A percentile compares a stretch with the other conserved stretches of the same genome.
phyloP scores from a whole-genome alignment of 495 filamentous ascomycete genomes.

The Podospora conica region DNA sequence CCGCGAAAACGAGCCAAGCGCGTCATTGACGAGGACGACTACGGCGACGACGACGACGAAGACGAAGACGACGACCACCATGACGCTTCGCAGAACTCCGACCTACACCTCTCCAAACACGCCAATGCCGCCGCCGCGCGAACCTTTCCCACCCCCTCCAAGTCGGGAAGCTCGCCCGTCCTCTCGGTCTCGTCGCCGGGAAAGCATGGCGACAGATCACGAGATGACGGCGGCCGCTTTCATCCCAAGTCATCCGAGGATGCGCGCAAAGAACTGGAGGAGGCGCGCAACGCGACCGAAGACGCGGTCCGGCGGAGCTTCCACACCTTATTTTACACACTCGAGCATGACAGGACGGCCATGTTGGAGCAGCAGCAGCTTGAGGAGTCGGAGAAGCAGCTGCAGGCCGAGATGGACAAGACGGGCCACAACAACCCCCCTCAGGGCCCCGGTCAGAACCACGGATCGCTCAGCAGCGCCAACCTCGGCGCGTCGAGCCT shows the following conservation, averaged over 20 bases:
- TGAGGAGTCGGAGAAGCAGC: slow-evolving; percentile 91
- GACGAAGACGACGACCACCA: slow-evolving; percentile 59
- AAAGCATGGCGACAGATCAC: slow-evolving; percentile 42
- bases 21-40: slow-evolving; percentile 67
- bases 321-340: slow-evolving; percentile 84
- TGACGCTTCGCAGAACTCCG: slow-evolving; percentile 43
- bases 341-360: slow-evolving; percentile 89
- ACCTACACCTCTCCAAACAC: slow-evolving; percentile 54
- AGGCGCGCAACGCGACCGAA: slow-evolving; percentile 88
- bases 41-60: slow-evolving; percentile 82
- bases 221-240: slow-evolving; percentile 36
- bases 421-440: slow-evolving; percentile 42
- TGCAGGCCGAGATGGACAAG: slow-evolving; percentile 88
- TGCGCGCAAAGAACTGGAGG: slow-evolving; percentile 85
- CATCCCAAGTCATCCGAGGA: slow-evolving; percentile 70
- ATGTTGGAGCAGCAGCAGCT: slow-evolving; percentile 98
- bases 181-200: slow-evolving; percentile 47
- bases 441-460: slow-evolving; percentile 47
- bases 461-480: slow-evolving; percentile 83
- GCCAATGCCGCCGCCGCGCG: slow-evolving; percentile 41
- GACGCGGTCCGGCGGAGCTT: slow-evolving; percentile 85
- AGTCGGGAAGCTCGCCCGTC: slow-evolving; percentile 53
- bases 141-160: slow-evolving; percentile 47
- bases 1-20: slow-evolving; percentile 46
- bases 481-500: slow-evolving; percentile 96